A percentile compares a stretch with the other conserved stretches of the same genome.
These are phyloP conservation scores for Eimeria necatrix DNA, from an alignment of 169 alveolate species.

Conservation along the genomic window DNA sequence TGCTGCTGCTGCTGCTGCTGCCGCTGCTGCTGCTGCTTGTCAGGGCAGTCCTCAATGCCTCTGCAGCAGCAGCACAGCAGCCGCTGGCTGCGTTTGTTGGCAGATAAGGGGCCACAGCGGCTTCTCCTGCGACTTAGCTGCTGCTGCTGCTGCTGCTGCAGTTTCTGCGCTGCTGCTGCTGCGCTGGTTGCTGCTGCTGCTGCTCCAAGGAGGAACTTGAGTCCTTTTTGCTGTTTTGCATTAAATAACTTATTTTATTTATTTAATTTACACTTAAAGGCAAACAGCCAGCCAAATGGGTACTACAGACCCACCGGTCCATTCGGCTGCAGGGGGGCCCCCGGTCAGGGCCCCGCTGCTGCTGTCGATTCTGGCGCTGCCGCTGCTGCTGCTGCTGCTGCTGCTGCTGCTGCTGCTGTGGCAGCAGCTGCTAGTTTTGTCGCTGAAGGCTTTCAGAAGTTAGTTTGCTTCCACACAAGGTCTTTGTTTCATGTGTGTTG, in stretches of 20 bases:
- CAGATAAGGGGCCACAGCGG: not conserved
- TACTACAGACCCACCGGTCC: too few species aligned
- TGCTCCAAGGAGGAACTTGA: not conserved
- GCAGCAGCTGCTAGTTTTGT: not conserved
- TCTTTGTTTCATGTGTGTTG: not conserved
- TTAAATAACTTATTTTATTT: not conserved
- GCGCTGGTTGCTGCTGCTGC: not conserved
- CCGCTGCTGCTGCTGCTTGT: too few species aligned
- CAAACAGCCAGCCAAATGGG: too few species aligned
- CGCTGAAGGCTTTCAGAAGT: not conserved
- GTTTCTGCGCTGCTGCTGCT: not conserved
- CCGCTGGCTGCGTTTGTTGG: not conserved
- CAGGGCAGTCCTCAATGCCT: not conserved
- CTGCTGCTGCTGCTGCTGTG: constrained; percentile 12
- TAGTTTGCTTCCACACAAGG: not conserved
- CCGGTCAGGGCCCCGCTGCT: not conserved
- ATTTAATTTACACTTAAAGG: not conserved
- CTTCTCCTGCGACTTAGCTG: not conserved
- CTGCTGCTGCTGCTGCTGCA: constrained; percentile 14
- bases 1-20: not conserved
- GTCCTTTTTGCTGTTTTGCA: not conserved
- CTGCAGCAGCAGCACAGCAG: constrained; percentile 7
- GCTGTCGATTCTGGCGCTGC: not conserved
- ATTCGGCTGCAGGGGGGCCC: too few species aligned
- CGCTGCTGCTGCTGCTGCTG: constrained; percentile 17